Evolutionary conservation across 768 basidiomycete species (phyloP).

Genomic region (Phaeotremella fagi): DNA sequence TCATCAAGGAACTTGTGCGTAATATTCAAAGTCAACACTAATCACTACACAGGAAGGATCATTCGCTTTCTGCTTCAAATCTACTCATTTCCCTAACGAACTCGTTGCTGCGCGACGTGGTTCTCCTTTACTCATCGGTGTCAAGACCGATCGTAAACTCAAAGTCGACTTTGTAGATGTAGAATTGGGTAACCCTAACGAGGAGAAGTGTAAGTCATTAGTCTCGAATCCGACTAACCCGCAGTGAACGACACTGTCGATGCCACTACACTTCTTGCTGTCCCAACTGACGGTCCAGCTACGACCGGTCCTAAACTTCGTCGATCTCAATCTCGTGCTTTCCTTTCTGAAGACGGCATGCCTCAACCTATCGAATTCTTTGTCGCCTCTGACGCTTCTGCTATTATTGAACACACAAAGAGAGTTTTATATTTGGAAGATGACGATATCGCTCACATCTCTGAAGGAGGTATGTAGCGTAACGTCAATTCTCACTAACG

Average conservation of each 20-base stretch:
- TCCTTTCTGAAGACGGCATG: slow-evolving; percentile 96
- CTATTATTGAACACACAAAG: slow-evolving; percentile 97
- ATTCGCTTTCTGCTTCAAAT: slow-evolving; percentile 99
- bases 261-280: slow-evolving; percentile 57
- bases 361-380: slow-evolving; percentile 99
- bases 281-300: slow-evolving; percentile 54
- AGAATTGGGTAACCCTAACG: slow-evolving; percentile 76
- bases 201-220: slow-evolving; percentile 34
- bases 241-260: slow-evolving; percentile 49
- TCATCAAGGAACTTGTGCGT: slow-evolving; percentile 78
- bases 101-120: slow-evolving; percentile 94
- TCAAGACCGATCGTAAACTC: slow-evolving; percentile 99
- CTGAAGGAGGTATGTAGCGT: slow-evolving; percentile 59
- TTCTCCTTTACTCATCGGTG: slow-evolving; percentile 91
- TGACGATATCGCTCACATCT: slow-evolving; percentile 96
- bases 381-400: slow-evolving; percentile 93
- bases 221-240: slow-evolving; percentile 31
- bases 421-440: slow-evolving; percentile 98
- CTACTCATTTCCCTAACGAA: slow-evolving; percentile 88
- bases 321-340: slow-evolving; percentile 92
- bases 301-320: slow-evolving; percentile 64
- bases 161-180: slow-evolving; percentile 99
- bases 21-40: neutral
- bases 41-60: slow-evolving; percentile 66
- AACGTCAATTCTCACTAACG: neutral